A percentile compares a stretch with the other conserved stretches of the same genome.
phyloP scores from a whole-genome alignment of 1,139 yeast genomes.

The Hansenula sp. region DNA sequence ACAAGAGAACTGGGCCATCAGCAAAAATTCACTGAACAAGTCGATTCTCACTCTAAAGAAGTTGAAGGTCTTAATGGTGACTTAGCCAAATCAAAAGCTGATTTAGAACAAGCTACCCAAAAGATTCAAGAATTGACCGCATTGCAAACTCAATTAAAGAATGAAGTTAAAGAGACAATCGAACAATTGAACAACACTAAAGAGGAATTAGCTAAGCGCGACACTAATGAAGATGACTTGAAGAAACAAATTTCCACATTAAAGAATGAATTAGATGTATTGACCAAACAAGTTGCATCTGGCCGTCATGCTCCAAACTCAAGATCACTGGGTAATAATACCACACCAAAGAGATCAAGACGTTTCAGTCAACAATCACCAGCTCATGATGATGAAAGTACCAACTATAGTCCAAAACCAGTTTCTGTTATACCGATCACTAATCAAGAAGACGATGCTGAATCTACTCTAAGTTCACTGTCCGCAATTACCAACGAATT shows the following conservation, averaged over 20 bases:
- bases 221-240: slow-evolving; percentile 64
- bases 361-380: slow-evolving; percentile 22
- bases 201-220: slow-evolving; percentile 57
- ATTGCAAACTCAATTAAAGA: slow-evolving; percentile 61
- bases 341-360: slow-evolving; percentile 25
- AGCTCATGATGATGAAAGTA: slow-evolving; percentile 14
- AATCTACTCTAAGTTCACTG: slow-evolving; percentile 45
- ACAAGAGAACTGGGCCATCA: slow-evolving; percentile 52
- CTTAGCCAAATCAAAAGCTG: slow-evolving; percentile 50
- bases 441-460: slow-evolving; percentile 47
- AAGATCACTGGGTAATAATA: slow-evolving; percentile 19
- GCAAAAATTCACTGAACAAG: slow-evolving; percentile 41
- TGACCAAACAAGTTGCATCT: slow-evolving; percentile 32
- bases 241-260: slow-evolving; percentile 60
- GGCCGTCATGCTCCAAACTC: slow-evolving; percentile 14
- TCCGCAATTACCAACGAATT: slow-evolving; percentile 63
- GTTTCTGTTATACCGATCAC: slow-evolving; percentile 56
- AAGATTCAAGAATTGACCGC: slow-evolving; percentile 62
- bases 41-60: slow-evolving; percentile 46
- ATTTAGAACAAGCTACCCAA: slow-evolving; percentile 57
- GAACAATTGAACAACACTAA: slow-evolving; percentile 63
- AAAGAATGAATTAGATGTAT: slow-evolving; percentile 28
- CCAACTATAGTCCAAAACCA: slow-evolving; percentile 39
- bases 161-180: slow-evolving; percentile 58
- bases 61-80: slow-evolving; percentile 54